Evolutionary conservation across 2,329 filamentous ascomycete genomes (phyloP).

Genomic region (Xylaria sp.): DNA sequence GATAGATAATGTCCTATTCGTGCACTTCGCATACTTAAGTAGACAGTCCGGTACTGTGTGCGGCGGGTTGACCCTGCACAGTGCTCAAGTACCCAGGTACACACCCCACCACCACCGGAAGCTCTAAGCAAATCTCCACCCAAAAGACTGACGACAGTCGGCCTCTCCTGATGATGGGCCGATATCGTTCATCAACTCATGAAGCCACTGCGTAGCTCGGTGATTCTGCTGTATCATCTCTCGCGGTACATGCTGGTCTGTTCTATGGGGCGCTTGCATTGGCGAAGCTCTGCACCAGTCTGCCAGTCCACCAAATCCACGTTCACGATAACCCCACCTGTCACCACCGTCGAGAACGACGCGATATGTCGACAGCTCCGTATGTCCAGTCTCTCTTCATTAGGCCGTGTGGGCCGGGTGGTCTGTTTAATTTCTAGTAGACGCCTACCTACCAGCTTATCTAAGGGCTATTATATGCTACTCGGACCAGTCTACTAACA

Average conservation of each 20-base stretch:
- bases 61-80: no score
- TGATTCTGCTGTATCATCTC: conserved; percentile 25
- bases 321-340: conserved; percentile 7
- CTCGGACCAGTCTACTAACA: conserved; percentile 35
- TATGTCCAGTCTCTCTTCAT: conserved; percentile 37
- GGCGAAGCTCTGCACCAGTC: background rate
- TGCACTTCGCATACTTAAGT: no score
- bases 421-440: background rate
- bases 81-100: background rate
- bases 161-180: conserved; percentile 38
- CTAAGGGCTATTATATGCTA: conserved; percentile 8
- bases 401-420: background rate
- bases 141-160: conserved; percentile 13
- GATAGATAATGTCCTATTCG: no score
- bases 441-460: background rate
- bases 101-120: conserved; percentile 14
- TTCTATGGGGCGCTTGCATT: conserved; percentile 15
- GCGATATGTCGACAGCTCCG: conserved; percentile 45
- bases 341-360: conserved; percentile 19
- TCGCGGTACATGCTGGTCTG: conserved; percentile 1
- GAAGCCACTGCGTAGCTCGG: conserved; percentile 38
- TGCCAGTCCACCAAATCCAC: background rate
- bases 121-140: conserved; percentile 30
- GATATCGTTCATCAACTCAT: conserved; percentile 34
- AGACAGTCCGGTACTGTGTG: no score